Conservation (phyloP, 805 yeast species). For the Hanseniaspora taiwanica region DNA sequence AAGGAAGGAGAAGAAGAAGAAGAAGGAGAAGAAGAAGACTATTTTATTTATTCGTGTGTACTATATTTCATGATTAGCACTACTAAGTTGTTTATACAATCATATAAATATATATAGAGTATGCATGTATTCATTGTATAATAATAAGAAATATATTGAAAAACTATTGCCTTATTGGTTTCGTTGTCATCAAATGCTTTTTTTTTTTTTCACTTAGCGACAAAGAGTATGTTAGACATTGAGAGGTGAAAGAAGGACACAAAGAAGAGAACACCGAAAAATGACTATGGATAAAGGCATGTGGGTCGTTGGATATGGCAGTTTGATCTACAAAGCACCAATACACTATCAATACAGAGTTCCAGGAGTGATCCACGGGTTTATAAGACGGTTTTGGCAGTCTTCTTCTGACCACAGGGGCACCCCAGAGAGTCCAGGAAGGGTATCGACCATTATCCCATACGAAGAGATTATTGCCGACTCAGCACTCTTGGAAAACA, state of each 20-base stretch:
- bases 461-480: conserved; percentile 36
- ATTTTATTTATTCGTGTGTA: neutral
- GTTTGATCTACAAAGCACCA: conserved; percentile 82
- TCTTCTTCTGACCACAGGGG: conserved; percentile 84
- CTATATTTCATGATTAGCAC: too few relatives aligned
- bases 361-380: conserved; percentile 68
- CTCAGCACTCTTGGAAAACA: conserved; percentile 29
- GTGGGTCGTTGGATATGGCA: conserved; percentile 89
- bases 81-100: too few relatives aligned
- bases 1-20: neutral
- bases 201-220: too few relatives aligned
- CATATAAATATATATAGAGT: too few relatives aligned
- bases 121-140: too few relatives aligned
- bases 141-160: too few relatives aligned
- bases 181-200: too few relatives aligned
- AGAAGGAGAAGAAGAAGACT: neutral
- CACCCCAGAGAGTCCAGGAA: conserved; percentile 72
- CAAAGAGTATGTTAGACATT: too few relatives aligned
- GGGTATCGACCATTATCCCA: conserved; percentile 74
- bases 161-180: too few relatives aligned
- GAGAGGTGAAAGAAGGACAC: too few relatives aligned
- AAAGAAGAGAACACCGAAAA: too few relatives aligned
- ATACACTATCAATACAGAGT: conserved; percentile 48
- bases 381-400: conserved; percentile 81
- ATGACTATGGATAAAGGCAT: conserved; percentile 19